phyloP scores from a whole-genome alignment of 2,329 filamentous ascomycete genomes.

The Herpotrichia juniperi region DNA sequence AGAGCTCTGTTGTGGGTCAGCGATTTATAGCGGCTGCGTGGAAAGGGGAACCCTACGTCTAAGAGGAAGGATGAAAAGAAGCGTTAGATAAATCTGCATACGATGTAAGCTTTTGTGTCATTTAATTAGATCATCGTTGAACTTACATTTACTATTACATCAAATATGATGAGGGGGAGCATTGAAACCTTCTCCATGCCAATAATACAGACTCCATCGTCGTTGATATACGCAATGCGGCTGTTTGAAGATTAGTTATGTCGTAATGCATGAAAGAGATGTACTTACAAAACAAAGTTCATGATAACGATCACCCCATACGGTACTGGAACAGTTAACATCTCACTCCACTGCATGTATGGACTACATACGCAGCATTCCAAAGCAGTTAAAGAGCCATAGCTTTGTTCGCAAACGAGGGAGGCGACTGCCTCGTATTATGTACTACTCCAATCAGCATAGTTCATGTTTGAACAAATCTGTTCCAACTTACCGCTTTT shows the following conservation, averaged over 20 bases:
- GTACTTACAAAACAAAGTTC: slow-evolving; percentile 65
- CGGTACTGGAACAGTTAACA: slow-evolving; percentile 26
- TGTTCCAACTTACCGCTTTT: slow-evolving; percentile 58
- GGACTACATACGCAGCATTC: slow-evolving; percentile 55
- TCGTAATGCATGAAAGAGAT: background rate
- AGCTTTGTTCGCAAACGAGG: slow-evolving; percentile 62
- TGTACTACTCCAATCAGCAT: slow-evolving; percentile 51
- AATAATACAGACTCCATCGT: slow-evolving; percentile 63
- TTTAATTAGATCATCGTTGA: background rate
- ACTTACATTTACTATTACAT: slow-evolving; percentile 63
- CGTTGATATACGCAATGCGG: slow-evolving; percentile 62
- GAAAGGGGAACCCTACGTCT: slow-evolving; percentile 50
- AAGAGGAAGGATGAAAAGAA: slow-evolving; percentile 67
- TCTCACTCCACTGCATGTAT: background rate
- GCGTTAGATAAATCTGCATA: slow-evolving; percentile 62
- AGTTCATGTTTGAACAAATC: background rate
- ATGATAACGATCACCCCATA: slow-evolving; percentile 56
- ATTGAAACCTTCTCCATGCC: slow-evolving; percentile 65
- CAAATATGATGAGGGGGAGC: slow-evolving; percentile 67
- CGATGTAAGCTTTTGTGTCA: background rate
- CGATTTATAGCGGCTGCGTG: background rate
- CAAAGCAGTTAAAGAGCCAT: slow-evolving; percentile 67
- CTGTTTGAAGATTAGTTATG: slow-evolving; percentile 37
- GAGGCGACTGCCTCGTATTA: slow-evolving; percentile 61
- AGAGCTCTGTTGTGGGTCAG: slow-evolving; percentile 53